Percentiles rank a stretch among this genome's conserved stretches.
phyloP scores from a whole-genome alignment of 2,329 filamentous ascomycete genomes.

The Fusarium caatingaense region DNA sequence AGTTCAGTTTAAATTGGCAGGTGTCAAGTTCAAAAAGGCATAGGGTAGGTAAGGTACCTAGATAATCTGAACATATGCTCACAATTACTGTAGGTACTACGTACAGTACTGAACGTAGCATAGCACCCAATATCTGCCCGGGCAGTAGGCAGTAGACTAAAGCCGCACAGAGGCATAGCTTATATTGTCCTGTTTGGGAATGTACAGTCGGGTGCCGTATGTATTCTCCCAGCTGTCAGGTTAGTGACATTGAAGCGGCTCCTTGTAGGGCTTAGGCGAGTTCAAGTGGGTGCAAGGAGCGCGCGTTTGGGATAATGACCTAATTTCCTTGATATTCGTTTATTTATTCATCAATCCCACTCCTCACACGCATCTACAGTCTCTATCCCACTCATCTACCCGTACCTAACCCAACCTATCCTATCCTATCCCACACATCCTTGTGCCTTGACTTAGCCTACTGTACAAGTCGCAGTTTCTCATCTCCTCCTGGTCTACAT shows the following conservation, averaged over 20 bases:
- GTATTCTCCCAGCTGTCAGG: not conserved
- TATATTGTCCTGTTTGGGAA: slow-evolving; percentile 11
- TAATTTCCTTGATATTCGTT: slow-evolving; percentile 26
- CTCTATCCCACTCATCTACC: slow-evolving; percentile 27
- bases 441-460: not conserved
- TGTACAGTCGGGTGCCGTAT: not conserved
- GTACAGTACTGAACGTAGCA: not conserved
- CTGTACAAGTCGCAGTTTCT: not conserved
- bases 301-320: slow-evolving; percentile 14
- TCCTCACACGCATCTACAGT: not conserved
- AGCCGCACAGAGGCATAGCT: not conserved
- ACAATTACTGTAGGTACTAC: not conserved
- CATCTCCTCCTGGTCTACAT: slow-evolving; percentile 6
- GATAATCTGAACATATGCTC: not conserved
- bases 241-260: not conserved
- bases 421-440: not conserved
- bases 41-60: slow-evolving; percentile 6
- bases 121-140: not conserved
- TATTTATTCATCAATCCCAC: not conserved
- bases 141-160: not conserved
- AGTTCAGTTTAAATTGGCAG: not conserved
- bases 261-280: slow-evolving; percentile 33
- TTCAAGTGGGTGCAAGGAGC: slow-evolving; percentile 7
- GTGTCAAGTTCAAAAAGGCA: slow-evolving; percentile 4
- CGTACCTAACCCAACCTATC: not conserved